Evolutionary conservation across 1,139 yeast species (phyloP), one percentile per base, ranked within the genome.

Genomic region (Zygosaccharomyces pseudobailii): DNA sequence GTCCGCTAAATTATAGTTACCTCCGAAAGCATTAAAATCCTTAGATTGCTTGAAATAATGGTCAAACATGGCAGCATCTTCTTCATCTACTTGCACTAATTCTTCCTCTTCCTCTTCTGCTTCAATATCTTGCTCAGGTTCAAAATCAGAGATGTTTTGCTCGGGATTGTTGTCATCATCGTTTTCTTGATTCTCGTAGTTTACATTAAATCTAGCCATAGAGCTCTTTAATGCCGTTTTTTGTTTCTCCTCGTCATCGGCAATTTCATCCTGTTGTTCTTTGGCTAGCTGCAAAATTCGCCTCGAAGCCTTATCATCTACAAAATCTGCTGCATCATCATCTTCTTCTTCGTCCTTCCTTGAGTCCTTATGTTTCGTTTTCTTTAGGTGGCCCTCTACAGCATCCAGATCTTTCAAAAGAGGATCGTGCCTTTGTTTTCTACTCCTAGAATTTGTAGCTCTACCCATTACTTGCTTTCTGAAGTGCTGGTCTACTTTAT

Each of bases 211-310:
- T 49, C 66, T 61, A 13, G 59, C 61, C 24, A 49, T 36, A 13
- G 51, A 40, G 23, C 65, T 59, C 20, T 55, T 50, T n/a, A 58
- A 54, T 13, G 42, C 44, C 40, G 48, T 43, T 10, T 48, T 45
- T 36, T 66, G 73, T 25, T 63, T 69, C 24, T 66, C 69, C 40
- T 71, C 74, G 45, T 71, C 72, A 25, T 63, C 67, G 8, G 69
- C 75, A 9, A 90, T 67, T 65, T 92, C 98, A 40, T 87, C 90
- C 66, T 89, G 97, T 70, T 92, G 98, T 59, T 85, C 92, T 59
- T 79, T 82, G 13, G 97, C 98, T 55, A 92, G 74, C 63, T 85
- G 87, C 55, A 92, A 73, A 67, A 92, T 90, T 70, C 81, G 88
- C 68, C 95, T 77, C 1, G 97, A 87, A 32, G 88, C 74, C 24